Evolutionary conservation across 306 rosid genomes (phyloP), one percentile per base, ranked within the genome.

Genomic region (Senna siamea): DNA sequence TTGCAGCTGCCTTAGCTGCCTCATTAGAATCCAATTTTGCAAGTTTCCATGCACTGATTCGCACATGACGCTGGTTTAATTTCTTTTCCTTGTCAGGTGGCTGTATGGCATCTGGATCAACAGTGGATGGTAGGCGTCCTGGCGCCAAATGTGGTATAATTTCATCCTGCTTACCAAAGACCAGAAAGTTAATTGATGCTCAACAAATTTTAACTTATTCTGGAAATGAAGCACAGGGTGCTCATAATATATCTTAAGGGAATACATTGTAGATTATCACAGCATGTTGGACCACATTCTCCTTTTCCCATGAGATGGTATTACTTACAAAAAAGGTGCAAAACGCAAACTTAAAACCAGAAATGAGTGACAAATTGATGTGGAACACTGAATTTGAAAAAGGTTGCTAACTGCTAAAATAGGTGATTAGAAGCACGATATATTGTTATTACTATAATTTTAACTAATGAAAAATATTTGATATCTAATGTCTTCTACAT

Each of bases 21-120:
- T 91, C 94, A 40, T 72, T 85, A 56, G 97, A 84, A 77, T 91
- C 95, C 84, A 91, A 52, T 78, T 91, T 89, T 37, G 97, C 90
- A 80, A 91, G 94, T 84, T 91, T 89, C 94, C 97, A 91, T 15
- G 97, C 94, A 60, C 95, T 91, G 37, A 87, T 84, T 63, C 92
- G 83, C 28, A 87, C 92, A 15, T 82, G 85, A 14, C 88, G 94
- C 74, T 82, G 92, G 63, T 82, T 77, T 56, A 67, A 4, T 35
- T 58, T 86, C 76, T 84, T 89, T 32, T 79, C 92, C 80, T 81
- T 85, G 48, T 86, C 96, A 73, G 80, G 79, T 43, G 64, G 83
- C 64, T 82, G 87, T 57, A 87, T 51, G 13, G 89, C 87, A 79
- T 91, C 97, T 57, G 97, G 97, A 81, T 91, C 97, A 76, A 91